A percentile compares a stretch with the other conserved stretches of the same genome.
Evolutionary conservation across 2,329 filamentous ascomycete species (phyloP).

Genomic region (Chaetomium strumarium): DNA sequence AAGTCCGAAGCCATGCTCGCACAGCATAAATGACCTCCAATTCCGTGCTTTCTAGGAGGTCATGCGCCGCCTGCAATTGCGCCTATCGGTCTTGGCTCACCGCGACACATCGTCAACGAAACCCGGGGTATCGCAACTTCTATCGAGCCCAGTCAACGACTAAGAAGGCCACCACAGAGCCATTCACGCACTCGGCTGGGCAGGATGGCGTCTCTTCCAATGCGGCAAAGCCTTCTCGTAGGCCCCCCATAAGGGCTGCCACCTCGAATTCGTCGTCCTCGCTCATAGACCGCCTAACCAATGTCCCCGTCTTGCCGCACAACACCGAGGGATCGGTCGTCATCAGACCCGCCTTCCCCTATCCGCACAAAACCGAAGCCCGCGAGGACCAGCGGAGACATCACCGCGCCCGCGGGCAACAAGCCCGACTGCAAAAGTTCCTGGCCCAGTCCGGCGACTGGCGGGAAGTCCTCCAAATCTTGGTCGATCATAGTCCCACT

Average conservation of each 20-base stretch:
- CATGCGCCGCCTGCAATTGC: conserved; percentile 5
- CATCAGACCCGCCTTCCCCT: conserved; percentile 23
- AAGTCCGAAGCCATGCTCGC: conserved; percentile 28
- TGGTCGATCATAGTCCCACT: conserved; percentile 33
- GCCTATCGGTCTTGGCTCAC: too few relatives aligned
- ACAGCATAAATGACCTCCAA: conserved; percentile 42
- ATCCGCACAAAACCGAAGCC: conserved; percentile 22
- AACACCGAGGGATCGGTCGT: conserved; percentile 25
- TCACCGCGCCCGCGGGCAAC: conserved; percentile 29
- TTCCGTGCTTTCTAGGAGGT: conserved; percentile 40
- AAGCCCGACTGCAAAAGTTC: conserved; percentile 32
- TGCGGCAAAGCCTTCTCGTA: background rate
- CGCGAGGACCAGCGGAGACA: conserved; percentile 21
- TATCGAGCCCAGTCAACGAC: background rate
- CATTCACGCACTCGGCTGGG: background rate
- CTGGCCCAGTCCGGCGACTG: conserved; percentile 35
- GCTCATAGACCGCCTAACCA: conserved; percentile 23
- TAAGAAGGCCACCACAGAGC: background rate
- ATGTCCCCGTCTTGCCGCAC: conserved; percentile 21
- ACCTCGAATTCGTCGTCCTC: background rate
- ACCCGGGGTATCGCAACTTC: background rate
- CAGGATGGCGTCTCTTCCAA: background rate
- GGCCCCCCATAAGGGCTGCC: background rate
- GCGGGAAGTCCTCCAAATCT: conserved; percentile 34
- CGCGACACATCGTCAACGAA: background rate